Evolutionary conservation across 148 eudicot genomes (phyloP).

Genomic region (Rhododendron ferrugineum): DNA sequence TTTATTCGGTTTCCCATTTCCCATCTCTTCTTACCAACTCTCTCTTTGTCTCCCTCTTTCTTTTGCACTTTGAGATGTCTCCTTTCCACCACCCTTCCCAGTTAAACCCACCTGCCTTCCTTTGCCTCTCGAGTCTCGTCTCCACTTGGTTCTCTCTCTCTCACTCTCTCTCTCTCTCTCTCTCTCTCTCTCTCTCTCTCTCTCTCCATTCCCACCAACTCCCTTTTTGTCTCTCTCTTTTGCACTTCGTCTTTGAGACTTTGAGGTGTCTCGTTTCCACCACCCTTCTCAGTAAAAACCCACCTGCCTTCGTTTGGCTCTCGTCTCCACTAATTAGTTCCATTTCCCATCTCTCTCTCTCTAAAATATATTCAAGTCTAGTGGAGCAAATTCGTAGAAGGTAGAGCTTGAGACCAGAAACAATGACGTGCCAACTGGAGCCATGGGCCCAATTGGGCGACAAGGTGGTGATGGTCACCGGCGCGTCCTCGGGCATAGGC

Average conservation of each 20-base stretch:
- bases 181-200: neutral
- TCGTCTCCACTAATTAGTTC: no score
- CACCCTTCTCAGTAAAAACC: neutral
- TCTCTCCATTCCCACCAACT: neutral
- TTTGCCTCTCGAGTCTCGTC: no score
- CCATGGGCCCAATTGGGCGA: constrained; percentile 13
- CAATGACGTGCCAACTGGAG: neutral
- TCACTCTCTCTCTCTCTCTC: neutral
- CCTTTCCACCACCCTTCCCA: neutral
- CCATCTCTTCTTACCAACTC: neutral
- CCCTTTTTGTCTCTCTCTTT: neutral
- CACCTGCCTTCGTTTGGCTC: neutral
- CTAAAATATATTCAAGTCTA: neutral
- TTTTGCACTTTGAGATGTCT: no score
- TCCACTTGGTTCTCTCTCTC: no score
- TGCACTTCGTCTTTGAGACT: no score
- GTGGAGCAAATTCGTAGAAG: neutral
- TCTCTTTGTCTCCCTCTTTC: neutral
- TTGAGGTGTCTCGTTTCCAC: neutral
- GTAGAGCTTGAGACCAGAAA: neutral
- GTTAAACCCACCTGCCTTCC: no score
- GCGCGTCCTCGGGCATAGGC: constrained; percentile 24
- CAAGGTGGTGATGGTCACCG: constrained; percentile 28
- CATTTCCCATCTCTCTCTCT: neutral
- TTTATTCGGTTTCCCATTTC: no score